Evolutionary conservation across 1,139 yeast genomes (phyloP), one percentile per base, ranked within the genome.

Genomic region (Arxiozyma bovina): DNA sequence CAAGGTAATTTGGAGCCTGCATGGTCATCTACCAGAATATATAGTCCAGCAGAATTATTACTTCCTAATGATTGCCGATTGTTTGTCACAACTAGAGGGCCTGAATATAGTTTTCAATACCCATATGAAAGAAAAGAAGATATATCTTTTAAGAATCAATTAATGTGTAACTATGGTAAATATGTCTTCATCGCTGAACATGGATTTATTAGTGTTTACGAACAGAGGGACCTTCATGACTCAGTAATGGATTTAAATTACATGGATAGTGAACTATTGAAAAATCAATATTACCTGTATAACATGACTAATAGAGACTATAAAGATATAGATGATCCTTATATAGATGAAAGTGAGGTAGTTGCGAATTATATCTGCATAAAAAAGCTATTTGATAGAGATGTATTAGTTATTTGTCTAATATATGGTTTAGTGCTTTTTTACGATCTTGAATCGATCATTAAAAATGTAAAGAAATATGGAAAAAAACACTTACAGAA

Each of bases 1-100:
- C 42, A 50, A n/a, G 60, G 57, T 48, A 54, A 56, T 30, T 51
- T 57, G 22, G 67, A 63, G 51, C 67, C 67, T 2, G 60, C 60
- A 6, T 61, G 63, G 65, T 60, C 61, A 2, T 55, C 56, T 20
- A 43, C 61, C 21, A 50, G 51, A 21, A 51, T 54, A 15, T 53
- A 55, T n/a, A 54, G 58, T 41, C 68, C 67, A 3, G 66, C 65
- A 2, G 56, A 54, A 20, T 42, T 56, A 25, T 50, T 64, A 4
- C 50, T 64, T 21, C 65, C 66, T 0, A 44, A 48, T 38, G 48
- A 58, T 38, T 61, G 62, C 30, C 56, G 55, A 38, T 51, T 64
- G 22, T 45, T 55, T 9, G 56, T 63, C 9, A 59, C 62, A 34
- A 42, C 53, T 51, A 18, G 42, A 45, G 30, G 48, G 50, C 20